Conservation (phyloP, 1,284 basidiomycete genomes). For the Melampsora americana region DNA sequence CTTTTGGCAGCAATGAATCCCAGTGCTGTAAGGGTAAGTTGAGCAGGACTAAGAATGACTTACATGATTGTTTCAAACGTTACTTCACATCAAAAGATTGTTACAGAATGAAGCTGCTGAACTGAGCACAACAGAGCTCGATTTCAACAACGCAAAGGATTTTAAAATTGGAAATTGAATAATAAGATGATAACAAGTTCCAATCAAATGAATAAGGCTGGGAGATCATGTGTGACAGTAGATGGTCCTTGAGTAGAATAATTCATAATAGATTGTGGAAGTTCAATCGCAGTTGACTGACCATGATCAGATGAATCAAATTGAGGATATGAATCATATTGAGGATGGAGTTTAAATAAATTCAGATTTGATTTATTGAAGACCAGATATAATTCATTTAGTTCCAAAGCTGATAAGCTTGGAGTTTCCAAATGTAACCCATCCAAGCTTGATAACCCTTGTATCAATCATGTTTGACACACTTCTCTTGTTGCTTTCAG, state of each 20-base stretch:
- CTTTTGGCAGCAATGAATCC: too few relatives aligned
- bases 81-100: too few relatives aligned
- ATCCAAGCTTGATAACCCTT: not conserved
- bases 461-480: not conserved
- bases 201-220: not conserved
- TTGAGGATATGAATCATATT: not conserved
- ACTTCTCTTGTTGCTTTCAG: not conserved
- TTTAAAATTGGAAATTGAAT: too few relatives aligned
- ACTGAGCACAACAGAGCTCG: too few relatives aligned
- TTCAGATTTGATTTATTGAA: not conserved
- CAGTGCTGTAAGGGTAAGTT: too few relatives aligned
- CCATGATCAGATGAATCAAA: not conserved
- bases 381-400: not conserved
- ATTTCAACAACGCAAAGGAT: too few relatives aligned
- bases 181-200: too few relatives aligned
- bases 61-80: too few relatives aligned
- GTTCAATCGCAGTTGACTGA: not conserved
- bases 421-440: constrained; percentile 5
- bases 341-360: not conserved
- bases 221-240: not conserved
- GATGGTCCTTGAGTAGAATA: too few relatives aligned
- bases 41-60: too few relatives aligned
- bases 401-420: not conserved
- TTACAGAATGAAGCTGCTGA: too few relatives aligned
- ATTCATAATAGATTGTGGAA: too few relatives aligned